Base-by-base conservation (phyloP, 108 stramenopile species). In the Tribonema minus region DNA sequence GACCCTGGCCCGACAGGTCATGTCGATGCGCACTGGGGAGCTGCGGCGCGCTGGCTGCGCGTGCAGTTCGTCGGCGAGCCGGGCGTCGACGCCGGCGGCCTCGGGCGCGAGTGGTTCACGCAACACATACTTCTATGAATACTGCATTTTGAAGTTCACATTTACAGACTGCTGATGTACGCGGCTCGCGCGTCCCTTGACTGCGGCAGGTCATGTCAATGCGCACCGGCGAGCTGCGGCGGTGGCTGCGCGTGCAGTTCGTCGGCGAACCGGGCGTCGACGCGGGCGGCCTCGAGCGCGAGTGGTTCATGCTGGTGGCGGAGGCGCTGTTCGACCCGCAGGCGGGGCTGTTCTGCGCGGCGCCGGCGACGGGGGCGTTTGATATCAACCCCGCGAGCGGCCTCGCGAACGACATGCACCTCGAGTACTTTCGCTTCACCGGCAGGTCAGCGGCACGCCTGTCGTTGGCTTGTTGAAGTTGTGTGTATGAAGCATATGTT, bases 11-110 rank as follows among this genome's bases (percentile, higher is more conserved):
- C n/a, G n/a, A 0, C 71, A 72, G 71, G 71, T 72, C 26, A 39
- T 37, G 3, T 60, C 71, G 37, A 72, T 72, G 71, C 61, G 62
- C 61, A 35, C 41, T 29, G 71, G 71, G 41, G 71, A 72, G 61
- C 61, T 72, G 2, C 20, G 71, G 38, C n/a, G n/a, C 60, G 71
- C 2, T 72, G 71, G 71, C 61, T 72, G n/a, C 36, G 71, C 61
- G 71, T 71, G 61, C 71, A 83, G 58, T 85, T 85, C 28, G 54
- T 83, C 30, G 83, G 83, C 25, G 83, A 84, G 61, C 80, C 83
- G 1, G 83, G 67, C 1, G 66, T 84, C 25, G 84, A 84, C 74
- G 84, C 84, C 2, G 84, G 84, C 0, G 84, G 84, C 27, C 67
- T 84, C 20, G 82, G 76, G 36, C 37, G 84, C 7, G 84, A 82